Conservation (phyloP, 345 rosid genomes). For the Kernera saxatilis region DNA sequence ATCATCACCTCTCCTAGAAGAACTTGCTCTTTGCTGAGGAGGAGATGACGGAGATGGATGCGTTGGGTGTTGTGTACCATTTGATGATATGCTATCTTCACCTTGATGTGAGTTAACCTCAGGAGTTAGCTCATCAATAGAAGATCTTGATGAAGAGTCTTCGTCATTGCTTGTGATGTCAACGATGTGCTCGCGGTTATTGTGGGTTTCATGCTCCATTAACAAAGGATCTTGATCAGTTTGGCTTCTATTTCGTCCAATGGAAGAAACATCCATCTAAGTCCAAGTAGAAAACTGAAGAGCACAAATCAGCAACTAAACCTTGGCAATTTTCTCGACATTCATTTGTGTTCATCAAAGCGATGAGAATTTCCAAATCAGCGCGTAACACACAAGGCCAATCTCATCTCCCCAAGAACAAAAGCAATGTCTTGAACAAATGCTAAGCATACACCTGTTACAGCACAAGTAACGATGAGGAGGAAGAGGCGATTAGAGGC, state of each 20-base stretch:
- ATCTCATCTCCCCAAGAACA: not conserved
- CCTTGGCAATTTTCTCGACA: not conserved
- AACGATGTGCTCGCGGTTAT: constrained; percentile 48
- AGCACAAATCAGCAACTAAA: constrained; percentile 22
- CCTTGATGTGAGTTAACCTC: constrained; percentile 23
- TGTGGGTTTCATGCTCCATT: constrained; percentile 47
- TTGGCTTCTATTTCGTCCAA: constrained; percentile 34
- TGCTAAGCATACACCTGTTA: constrained; percentile 8
- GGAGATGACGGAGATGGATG: constrained; percentile 32
- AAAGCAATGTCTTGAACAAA: not conserved
- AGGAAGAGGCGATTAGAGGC: not conserved
- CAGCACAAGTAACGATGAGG: not conserved
- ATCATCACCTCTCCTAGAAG: constrained; percentile 44
- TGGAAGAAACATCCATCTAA: constrained; percentile 58
- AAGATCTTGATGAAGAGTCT: constrained; percentile 45
- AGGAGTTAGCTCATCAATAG: constrained; percentile 34
- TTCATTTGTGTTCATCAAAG: not conserved
- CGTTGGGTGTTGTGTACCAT: constrained; percentile 12
- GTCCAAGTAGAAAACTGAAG: constrained; percentile 28
- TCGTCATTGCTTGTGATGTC: constrained; percentile 40
- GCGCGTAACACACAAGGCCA: not conserved
- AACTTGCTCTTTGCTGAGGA: constrained; percentile 35
- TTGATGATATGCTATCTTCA: constrained; percentile 34
- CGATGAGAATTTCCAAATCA: not conserved
- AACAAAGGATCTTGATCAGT: constrained; percentile 56